Evolutionary conservation across 2,329 filamentous ascomycete genomes (phyloP).

Genomic region (Hyphodiscus sp.): DNA sequence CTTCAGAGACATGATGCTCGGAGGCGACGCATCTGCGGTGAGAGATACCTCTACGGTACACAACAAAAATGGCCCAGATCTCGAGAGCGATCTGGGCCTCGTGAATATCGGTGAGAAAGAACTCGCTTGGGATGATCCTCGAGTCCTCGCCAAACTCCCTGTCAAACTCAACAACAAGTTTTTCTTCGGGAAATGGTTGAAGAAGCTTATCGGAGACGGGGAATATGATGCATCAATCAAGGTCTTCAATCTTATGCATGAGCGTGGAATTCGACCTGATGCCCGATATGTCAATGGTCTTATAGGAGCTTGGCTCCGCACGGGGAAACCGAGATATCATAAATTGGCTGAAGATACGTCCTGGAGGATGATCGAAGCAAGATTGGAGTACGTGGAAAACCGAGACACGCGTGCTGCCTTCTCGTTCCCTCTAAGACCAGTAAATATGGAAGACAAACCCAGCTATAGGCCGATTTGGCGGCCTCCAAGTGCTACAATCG

Average conservation of each 20-base stretch:
- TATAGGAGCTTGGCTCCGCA: constrained; percentile 70
- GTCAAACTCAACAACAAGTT: constrained; percentile 60
- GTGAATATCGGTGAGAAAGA: constrained; percentile 17
- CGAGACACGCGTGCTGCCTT: constrained; percentile 28
- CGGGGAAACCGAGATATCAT: constrained; percentile 46
- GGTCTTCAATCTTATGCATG: constrained; percentile 71
- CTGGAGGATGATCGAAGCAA: constrained; percentile 69
- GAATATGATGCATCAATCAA: constrained; percentile 64
- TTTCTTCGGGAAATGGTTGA: constrained; percentile 85
- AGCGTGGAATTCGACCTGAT: constrained; percentile 59
- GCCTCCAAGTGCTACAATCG: constrained; percentile 59
- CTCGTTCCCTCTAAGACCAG: constrained; percentile 11
- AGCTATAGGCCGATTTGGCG: constrained; percentile 32
- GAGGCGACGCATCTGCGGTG: constrained; percentile 8
- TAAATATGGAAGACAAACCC: constrained; percentile 10
- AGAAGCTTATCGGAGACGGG: constrained; percentile 68
- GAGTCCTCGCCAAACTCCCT: constrained; percentile 43
- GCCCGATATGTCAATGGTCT: constrained; percentile 76
- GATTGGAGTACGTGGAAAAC: constrained; percentile 55
- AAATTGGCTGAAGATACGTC: constrained; percentile 61
- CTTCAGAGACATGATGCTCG: constrained; percentile 81
- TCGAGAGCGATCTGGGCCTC: constrained; percentile 7
- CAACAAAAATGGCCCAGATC: constrained; percentile 12
- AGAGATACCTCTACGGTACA: constrained; percentile 21
- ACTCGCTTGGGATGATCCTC: constrained; percentile 31